Evolutionary conservation across 2,329 filamentous ascomycete genomes (phyloP), one percentile per base, ranked within the genome.

Genomic region (Talaromyces sp.): DNA sequence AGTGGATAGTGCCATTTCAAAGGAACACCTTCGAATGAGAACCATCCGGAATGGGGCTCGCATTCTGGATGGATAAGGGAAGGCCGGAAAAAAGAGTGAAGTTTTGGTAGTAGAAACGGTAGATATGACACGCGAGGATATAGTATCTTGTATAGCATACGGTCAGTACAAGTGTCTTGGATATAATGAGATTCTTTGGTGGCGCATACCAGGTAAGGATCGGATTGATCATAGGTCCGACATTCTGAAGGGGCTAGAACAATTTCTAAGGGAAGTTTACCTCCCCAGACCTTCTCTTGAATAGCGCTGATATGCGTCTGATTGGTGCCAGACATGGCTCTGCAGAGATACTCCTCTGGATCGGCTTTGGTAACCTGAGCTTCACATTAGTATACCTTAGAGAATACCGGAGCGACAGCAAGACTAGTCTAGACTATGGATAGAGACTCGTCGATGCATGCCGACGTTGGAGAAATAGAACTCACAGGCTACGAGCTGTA

Each of bases 1-100:
- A 88, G 69, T 0, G 87, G 86, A 60, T 88, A 85, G 66, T 89
- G 87, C 85, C 85, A 88, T 75, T 88, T 89, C 62, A 89, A 70
- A 2, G 85, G 82, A 15, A 89, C 86, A 13, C 78, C 80, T 68
- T 89, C 84, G 66, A 85, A 87, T 1, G 83, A 84, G 62, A 90
- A 82, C 82, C 84, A 87, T 19, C 82, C 81, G 43, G 82, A 74
- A 59, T 81, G 75, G 7, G 79, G 67, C 2, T 74, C 63, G 9
- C 80, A 75, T 43, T 79, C 73, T 3, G 84, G 79, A 62, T 85
- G 77, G 64, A 88, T 88, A 37, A 88, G 71, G 25, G 72, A 79
- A 13, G 76, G 64, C 1, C 75, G 66, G 69, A 88, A 89, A 75
- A 89, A 89, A 52, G 78, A 74, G 63, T 84, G 83, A 6, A 89